phyloP scores from a whole-genome alignment of 2,329 filamentous ascomycete species.

The Beauveria asiatica region DNA sequence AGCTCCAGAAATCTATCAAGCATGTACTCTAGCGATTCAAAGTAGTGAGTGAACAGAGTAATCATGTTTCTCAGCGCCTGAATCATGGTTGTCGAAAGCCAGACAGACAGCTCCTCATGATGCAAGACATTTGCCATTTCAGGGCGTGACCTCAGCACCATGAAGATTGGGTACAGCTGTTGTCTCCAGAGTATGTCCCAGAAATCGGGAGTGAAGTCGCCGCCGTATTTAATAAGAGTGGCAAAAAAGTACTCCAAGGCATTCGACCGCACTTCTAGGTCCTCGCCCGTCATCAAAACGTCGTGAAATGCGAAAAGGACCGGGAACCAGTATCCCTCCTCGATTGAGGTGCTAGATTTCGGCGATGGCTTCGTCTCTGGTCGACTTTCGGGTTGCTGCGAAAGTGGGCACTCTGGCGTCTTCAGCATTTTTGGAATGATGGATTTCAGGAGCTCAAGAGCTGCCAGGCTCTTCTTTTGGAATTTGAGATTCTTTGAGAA shows the following conservation, averaged over 20 bases:
- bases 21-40: conserved; percentile 94
- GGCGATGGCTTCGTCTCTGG: conserved; percentile 26
- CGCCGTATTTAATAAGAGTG: conserved; percentile 79
- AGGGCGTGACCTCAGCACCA: conserved; percentile 90
- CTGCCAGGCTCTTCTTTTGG: conserved; percentile 95
- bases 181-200: conserved; percentile 99
- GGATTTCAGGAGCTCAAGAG: conserved; percentile 89
- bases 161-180: conserved; percentile 94
- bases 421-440: conserved; percentile 92
- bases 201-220: conserved; percentile 85
- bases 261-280: conserved; percentile 85
- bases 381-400: conserved; percentile 46
- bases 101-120: conserved; percentile 94
- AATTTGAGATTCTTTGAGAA: conserved; percentile 99
- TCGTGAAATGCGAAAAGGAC: conserved; percentile 98
- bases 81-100: conserved; percentile 99
- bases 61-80: conserved; percentile 98
- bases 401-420: conserved; percentile 90
- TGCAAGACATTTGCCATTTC: conserved; percentile 94
- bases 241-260: conserved; percentile 97
- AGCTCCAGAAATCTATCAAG: conserved; percentile 94
- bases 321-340: conserved; percentile 98
- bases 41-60: conserved; percentile 96
- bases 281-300: conserved; percentile 97
- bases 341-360: conserved; percentile 73